Conservation (phyloP, 495 filamentous ascomycete species). For the Talaromyces ruber region DNA sequence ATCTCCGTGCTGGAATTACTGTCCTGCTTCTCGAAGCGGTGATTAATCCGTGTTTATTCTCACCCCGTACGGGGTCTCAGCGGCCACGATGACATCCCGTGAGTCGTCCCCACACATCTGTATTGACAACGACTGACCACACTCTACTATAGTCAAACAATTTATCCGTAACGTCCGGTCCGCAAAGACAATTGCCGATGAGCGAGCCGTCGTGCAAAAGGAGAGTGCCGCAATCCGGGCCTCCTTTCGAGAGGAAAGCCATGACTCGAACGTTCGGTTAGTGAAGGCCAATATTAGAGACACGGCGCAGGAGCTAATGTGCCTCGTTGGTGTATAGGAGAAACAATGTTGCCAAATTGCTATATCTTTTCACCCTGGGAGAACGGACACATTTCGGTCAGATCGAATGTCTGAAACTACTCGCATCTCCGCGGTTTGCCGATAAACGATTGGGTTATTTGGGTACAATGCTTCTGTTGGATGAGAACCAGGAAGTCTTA, state of each 20-base stretch:
- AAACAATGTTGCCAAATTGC: constrained; percentile 97
- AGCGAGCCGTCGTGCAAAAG: constrained; percentile 95
- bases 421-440: constrained; percentile 93
- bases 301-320: constrained; percentile 15
- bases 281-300: constrained; percentile 8
- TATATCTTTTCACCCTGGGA: constrained; percentile 97
- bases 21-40: background rate
- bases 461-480: constrained; percentile 89
- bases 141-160: constrained; percentile 70
- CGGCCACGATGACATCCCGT: constrained; percentile 56
- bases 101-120: constrained; percentile 33
- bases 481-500: constrained; percentile 97
- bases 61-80: constrained; percentile 7
- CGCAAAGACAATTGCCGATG: constrained; percentile 97
- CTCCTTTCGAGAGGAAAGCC: constrained; percentile 94
- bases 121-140: constrained; percentile 11
- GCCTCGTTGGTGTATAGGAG: constrained; percentile 45
- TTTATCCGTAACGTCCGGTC: constrained; percentile 99
- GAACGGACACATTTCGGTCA: constrained; percentile 98
- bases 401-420: constrained; percentile 96
- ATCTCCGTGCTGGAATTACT: background rate
- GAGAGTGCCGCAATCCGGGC: constrained; percentile 95
- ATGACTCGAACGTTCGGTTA: constrained; percentile 81
- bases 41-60: background rate
- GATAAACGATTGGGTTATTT: constrained; percentile 96